A percentile compares a stretch with the other conserved stretches of the same genome.
These are phyloP conservation scores for Verticillium nubilum DNA, from an alignment of 2,329 filamentous ascomycete genomes.

Conservation along the genomic window DNA sequence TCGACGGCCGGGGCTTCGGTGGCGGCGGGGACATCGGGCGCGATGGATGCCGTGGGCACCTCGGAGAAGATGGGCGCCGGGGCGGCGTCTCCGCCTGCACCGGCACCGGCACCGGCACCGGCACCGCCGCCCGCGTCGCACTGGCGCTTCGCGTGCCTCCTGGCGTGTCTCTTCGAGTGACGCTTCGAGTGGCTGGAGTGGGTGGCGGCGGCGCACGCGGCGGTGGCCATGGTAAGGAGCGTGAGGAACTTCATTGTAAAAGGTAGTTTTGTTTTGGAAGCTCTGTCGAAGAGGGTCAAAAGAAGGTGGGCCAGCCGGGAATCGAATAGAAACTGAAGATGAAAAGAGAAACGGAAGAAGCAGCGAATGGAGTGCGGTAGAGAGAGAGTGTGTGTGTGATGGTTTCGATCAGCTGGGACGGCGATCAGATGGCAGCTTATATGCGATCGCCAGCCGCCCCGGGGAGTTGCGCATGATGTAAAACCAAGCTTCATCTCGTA, in stretches of 20 bases:
- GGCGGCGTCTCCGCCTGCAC: too few species aligned
- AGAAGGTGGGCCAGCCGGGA: not conserved
- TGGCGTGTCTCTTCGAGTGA: not conserved
- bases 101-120: not conserved
- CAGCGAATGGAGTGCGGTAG: not conserved
- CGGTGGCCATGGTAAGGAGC: slow-evolving; percentile 13
- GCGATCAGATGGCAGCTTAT: not conserved
- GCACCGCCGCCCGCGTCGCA: not conserved
- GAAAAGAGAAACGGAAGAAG: not conserved
- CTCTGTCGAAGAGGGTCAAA: not conserved
- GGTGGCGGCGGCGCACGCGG: slow-evolving; percentile 13
- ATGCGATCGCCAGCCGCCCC: not conserved
- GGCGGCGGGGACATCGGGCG: not conserved
- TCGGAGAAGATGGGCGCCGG: not conserved
- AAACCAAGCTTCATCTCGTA: not conserved
- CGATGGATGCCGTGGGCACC: not conserved
- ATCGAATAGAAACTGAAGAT: not conserved
- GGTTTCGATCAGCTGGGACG: not conserved
- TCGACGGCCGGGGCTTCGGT: not conserved
- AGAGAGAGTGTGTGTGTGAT: not conserved
- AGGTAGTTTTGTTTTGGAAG: not conserved
- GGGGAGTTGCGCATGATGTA: too few species aligned
- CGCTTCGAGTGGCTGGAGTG: slow-evolving; percentile 1
- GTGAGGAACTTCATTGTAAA: slow-evolving; percentile 16
- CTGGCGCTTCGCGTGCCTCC: slow-evolving; percentile 1